Conservation (phyloP, 331 rosid species). For the Rosa hybrid region DNA sequence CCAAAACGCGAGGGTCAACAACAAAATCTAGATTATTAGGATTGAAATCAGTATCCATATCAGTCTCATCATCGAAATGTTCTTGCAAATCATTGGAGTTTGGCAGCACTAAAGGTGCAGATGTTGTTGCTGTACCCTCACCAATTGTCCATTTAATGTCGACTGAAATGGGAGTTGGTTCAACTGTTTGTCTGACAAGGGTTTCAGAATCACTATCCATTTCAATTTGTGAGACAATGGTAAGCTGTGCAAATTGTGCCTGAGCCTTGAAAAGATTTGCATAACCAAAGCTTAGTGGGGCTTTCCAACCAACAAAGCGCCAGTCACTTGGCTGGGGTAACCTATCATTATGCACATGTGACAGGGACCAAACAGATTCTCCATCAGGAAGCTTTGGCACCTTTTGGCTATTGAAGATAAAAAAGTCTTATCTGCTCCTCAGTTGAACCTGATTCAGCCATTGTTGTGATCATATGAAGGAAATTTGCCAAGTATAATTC, state of each 20-base stretch:
- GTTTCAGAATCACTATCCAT: slow-evolving; percentile 38
- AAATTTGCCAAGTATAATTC: slow-evolving; percentile 77
- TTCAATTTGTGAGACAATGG: slow-evolving; percentile 24
- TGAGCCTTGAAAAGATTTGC: slow-evolving; percentile 57
- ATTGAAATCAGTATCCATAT: slow-evolving; percentile 25
- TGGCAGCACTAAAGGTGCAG: slow-evolving; percentile 38
- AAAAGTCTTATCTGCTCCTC: slow-evolving; percentile 66
- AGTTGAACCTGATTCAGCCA: slow-evolving; percentile 68
- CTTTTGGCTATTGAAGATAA: slow-evolving; percentile 70
- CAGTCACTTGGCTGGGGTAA: slow-evolving; percentile 41
- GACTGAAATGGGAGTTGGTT: slow-evolving; percentile 43
- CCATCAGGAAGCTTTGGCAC: slow-evolving; percentile 64
- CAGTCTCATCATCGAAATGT: slow-evolving; percentile 28
- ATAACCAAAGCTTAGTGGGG: slow-evolving; percentile 77
- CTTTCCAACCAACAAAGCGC: slow-evolving; percentile 87
- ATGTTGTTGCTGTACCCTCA: slow-evolving; percentile 32
- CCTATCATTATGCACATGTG: slow-evolving; percentile 34
- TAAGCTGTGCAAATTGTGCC: slow-evolving; percentile 35
- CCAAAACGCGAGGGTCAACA: slow-evolving; percentile 12
- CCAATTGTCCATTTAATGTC: slow-evolving; percentile 47
- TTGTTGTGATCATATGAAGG: slow-evolving; percentile 80
- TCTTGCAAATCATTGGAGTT: slow-evolving; percentile 39
- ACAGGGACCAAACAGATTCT: slow-evolving; percentile 72
- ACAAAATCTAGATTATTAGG: slow-evolving; percentile 32
- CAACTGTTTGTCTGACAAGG: slow-evolving; percentile 21